A percentile compares a stretch with the other conserved stretches of the same genome.
phyloP scores from a whole-genome alignment of 257 asterid species.

The Prunella vulgaris region DNA sequence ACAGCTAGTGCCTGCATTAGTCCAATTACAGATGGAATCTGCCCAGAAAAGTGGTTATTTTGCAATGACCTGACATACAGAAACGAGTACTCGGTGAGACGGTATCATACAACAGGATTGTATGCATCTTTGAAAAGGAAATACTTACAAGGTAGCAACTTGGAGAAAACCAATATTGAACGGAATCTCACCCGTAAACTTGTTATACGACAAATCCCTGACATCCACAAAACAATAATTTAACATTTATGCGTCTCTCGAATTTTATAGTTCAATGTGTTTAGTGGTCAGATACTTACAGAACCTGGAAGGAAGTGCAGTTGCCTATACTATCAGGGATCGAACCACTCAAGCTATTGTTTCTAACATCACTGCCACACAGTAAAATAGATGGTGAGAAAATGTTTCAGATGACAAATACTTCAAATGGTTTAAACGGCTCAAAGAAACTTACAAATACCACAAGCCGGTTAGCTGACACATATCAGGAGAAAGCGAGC shows the following conservation, averaged over 20 bases:
- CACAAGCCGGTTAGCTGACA: slow-evolving; percentile 95
- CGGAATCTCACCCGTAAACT: slow-evolving; percentile 76
- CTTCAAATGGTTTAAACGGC: background rate
- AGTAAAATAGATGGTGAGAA: background rate
- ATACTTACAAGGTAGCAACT: slow-evolving; percentile 93
- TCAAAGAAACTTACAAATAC: slow-evolving; percentile 77
- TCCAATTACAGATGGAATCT: slow-evolving; percentile 88
- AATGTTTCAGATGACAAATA: background rate
- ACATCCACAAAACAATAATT: slow-evolving; percentile 1
- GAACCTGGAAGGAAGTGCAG: slow-evolving; percentile 95
- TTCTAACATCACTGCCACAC: slow-evolving; percentile 76
- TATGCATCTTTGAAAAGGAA: background rate
- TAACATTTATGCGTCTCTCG: background rate
- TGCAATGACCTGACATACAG: slow-evolving; percentile 38
- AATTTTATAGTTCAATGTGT: background rate
- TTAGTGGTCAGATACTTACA: slow-evolving; percentile 57
- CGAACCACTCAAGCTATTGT: slow-evolving; percentile 85
- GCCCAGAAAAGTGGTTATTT: slow-evolving; percentile 67
- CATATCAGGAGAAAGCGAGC: slow-evolving; percentile 85
- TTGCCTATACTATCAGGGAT: slow-evolving; percentile 85
- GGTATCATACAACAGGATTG: background rate
- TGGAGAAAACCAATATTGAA: slow-evolving; percentile 96
- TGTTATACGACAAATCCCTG: slow-evolving; percentile 92
- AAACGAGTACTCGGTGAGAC: background rate
- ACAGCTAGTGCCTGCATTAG: slow-evolving; percentile 99